These are phyloP conservation scores for Aspergillus cristatus DNA, from an alignment of 495 filamentous ascomycete species.

Conservation along the genomic window DNA sequence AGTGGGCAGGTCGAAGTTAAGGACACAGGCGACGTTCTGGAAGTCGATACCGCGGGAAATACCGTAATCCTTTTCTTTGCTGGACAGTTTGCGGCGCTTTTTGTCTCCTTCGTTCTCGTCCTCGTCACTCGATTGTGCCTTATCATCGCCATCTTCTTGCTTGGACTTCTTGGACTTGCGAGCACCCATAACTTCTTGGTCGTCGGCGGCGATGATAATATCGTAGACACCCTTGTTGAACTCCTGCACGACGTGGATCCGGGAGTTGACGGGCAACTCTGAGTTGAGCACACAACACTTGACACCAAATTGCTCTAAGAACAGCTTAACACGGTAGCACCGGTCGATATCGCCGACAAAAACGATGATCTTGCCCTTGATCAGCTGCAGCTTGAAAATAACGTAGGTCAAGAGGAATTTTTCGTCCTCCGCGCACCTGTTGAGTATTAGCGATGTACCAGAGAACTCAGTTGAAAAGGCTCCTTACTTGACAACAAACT, in stretches of 20 bases:
- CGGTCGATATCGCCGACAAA: constrained; percentile 92
- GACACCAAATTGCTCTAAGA: constrained; percentile 93
- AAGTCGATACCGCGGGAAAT: constrained; percentile 95
- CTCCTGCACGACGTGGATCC: constrained; percentile 90
- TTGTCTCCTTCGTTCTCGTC: constrained; percentile 21
- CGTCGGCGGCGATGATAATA: constrained; percentile 93
- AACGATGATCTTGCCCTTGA: constrained; percentile 90
- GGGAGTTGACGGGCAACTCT: constrained; percentile 84
- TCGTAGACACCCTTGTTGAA: constrained; percentile 96
- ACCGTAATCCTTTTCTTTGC: constrained; percentile 76
- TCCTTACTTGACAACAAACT: constrained; percentile 72
- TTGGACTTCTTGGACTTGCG: constrained; percentile 30
- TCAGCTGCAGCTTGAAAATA: constrained; percentile 86
- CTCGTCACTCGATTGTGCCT: constrained; percentile 27
- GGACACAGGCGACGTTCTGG: constrained; percentile 82
- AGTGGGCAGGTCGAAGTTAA: constrained; percentile 93
- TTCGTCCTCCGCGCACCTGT: constrained; percentile 83
- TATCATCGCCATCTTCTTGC: constrained; percentile 10
- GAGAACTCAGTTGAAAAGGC: not conserved
- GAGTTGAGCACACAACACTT: constrained; percentile 92
- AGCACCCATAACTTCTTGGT: constrained; percentile 72
- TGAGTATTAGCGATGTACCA: constrained; percentile 5
- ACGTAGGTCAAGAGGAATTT: constrained; percentile 92
- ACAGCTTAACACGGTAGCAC: constrained; percentile 89
- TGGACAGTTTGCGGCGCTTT: constrained; percentile 54